Evolutionary conservation across 2,329 filamentous ascomycete genomes (phyloP).

Genomic region (Fusarium chlamydosporum): DNA sequence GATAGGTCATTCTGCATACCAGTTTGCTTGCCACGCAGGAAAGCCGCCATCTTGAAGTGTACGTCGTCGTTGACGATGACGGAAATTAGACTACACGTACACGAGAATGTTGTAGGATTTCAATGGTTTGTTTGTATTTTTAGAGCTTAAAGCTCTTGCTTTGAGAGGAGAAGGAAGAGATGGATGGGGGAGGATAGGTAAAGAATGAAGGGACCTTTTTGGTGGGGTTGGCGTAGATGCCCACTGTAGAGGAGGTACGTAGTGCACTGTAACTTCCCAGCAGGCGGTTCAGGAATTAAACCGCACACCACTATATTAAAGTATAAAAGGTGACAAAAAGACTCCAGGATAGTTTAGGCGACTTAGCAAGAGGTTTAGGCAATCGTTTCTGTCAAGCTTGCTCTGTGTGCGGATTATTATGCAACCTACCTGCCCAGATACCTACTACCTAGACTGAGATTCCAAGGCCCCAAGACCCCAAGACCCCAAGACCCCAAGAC

Average conservation of each 20-base stretch:
- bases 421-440: neutral
- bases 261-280: slow-evolving; percentile 31
- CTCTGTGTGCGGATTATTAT: too few species aligned
- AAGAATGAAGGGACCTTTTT: slow-evolving; percentile 32
- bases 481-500: slow-evolving; percentile 37
- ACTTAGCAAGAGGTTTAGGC: too few species aligned
- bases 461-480: slow-evolving; percentile 25
- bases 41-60: slow-evolving; percentile 77
- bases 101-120: neutral
- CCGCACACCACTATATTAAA: too few species aligned
- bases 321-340: too few species aligned
- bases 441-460: too few species aligned
- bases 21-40: slow-evolving; percentile 91
- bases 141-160: slow-evolving; percentile 33
- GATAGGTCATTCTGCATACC: slow-evolving; percentile 94
- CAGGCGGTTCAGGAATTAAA: too few species aligned
- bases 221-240: slow-evolving; percentile 40
- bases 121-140: neutral
- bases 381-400: too few species aligned
- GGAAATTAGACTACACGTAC: slow-evolving; percentile 12
- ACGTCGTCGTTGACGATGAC: slow-evolving; percentile 25
- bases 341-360: too few species aligned
- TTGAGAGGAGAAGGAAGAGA: slow-evolving; percentile 2
- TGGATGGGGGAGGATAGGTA: slow-evolving; percentile 10
- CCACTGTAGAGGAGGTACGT: slow-evolving; percentile 5